A percentile compares a stretch with the other conserved stretches of the same genome.
These are phyloP conservation scores for Pseudozyma tsukubaensis DNA, from an alignment of 1,284 basidiomycete species.

Conservation along the genomic window DNA sequence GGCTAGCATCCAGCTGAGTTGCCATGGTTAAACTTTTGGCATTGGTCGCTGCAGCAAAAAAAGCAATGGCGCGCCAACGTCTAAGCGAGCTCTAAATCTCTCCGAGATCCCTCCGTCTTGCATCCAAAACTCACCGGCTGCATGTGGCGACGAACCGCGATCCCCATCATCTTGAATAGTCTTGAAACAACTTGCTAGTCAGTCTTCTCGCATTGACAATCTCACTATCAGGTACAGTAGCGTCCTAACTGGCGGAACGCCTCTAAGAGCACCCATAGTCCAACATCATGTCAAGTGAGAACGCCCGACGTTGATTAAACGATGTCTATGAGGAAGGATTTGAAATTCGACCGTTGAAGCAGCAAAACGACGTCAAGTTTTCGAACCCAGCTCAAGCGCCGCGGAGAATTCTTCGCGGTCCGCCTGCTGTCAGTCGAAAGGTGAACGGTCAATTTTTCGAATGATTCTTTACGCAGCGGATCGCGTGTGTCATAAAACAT, in stretches of 20 bases:
- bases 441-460: conserved; percentile 4
- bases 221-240: no score
- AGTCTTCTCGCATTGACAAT: no score
- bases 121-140: background rate
- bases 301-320: no score
- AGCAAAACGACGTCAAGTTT: conserved; percentile 15
- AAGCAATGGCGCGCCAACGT: conserved; percentile 5
- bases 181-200: no score
- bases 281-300: no score
- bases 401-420: conserved; percentile 8
- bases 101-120: conserved; percentile 20
- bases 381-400: conserved; percentile 5
- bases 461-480: background rate
- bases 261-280: no score
- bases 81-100: conserved; percentile 16
- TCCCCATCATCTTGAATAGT: no score
- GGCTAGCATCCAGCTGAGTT: background rate
- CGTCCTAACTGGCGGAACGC: no score
- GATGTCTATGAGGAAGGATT: no score
- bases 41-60: background rate
- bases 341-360: background rate
- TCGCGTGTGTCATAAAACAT: background rate
- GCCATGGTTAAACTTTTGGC: conserved; percentile 14
- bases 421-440: background rate
- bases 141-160: background rate